phyloP scores from a whole-genome alignment of 306 rosid genomes.

The Quercus dentata region DNA sequence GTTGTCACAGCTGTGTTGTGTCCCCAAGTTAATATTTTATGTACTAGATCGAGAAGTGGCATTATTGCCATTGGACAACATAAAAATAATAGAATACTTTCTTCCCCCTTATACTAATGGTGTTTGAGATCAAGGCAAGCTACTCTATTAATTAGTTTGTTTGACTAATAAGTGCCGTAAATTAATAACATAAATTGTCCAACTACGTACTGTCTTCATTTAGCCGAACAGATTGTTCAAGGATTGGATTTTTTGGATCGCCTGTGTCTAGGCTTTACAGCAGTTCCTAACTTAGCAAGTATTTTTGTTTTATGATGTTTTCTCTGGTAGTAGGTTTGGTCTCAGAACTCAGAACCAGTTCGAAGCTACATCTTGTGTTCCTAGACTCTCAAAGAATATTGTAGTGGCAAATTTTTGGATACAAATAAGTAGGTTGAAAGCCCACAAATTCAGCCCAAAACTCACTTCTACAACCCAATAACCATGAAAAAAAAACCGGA shows the following conservation, averaged over 20 bases:
- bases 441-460: too few relatives aligned
- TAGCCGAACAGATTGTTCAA: neutral
- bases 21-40: neutral
- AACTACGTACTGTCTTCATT: neutral
- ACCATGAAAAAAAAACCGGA: too few relatives aligned
- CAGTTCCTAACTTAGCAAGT: neutral
- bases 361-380: too few relatives aligned
- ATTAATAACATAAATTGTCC: neutral
- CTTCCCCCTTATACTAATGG: neutral
- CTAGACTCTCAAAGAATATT: too few relatives aligned
- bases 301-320: neutral
- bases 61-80: neutral
- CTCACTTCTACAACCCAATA: too few relatives aligned
- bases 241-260: neutral
- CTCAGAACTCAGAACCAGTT: too few relatives aligned
- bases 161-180: neutral
- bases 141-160: neutral
- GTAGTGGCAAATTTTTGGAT: too few relatives aligned
- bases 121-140: neutral
- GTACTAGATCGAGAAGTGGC: neutral
- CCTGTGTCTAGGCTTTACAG: too few relatives aligned
- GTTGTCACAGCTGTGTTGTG: neutral
- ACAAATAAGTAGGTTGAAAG: too few relatives aligned
- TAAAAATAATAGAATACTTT: neutral
- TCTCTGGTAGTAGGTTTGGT: neutral